These are phyloP conservation scores for Euphorbia tirucalli DNA, from an alignment of 345 rosid genomes.

Conservation along the genomic window DNA sequence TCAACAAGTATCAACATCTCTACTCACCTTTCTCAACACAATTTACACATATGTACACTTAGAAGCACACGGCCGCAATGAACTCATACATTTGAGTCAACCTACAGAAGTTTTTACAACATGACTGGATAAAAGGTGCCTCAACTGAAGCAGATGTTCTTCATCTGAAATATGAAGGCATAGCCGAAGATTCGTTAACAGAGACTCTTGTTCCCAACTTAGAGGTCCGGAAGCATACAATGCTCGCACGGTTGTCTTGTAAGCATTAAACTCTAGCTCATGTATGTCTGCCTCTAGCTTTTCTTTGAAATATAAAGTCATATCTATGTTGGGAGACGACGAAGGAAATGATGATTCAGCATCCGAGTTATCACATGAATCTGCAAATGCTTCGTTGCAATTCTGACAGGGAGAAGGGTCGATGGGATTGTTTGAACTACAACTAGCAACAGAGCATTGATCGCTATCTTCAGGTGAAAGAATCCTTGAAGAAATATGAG, in stretches of 20 bases:
- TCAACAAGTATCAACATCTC: background rate
- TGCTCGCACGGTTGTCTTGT: constrained; percentile 34
- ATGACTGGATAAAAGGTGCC: constrained; percentile 33
- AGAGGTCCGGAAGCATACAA: constrained; percentile 22
- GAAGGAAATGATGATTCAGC: constrained; percentile 51
- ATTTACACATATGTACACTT: constrained; percentile 12
- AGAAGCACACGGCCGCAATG: background rate
- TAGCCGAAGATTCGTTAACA: constrained; percentile 25
- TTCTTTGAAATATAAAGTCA: constrained; percentile 28
- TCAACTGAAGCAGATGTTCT: constrained; percentile 24
- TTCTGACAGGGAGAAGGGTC: constrained; percentile 2
- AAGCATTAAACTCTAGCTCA: constrained; percentile 62
- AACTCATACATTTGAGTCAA: background rate
- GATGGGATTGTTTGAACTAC: constrained; percentile 38
- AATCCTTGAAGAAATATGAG: constrained; percentile 12
- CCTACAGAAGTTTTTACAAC: constrained; percentile 17
- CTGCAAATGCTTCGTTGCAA: constrained; percentile 16
- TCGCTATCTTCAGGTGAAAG: constrained; percentile 24
- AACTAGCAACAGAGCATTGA: constrained; percentile 42
- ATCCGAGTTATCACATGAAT: constrained; percentile 21
- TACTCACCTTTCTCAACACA: background rate
- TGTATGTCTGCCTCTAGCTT: constrained; percentile 50
- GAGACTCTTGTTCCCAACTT: constrained; percentile 24
- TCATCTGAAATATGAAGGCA: constrained; percentile 28
- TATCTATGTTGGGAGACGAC: constrained; percentile 13